Evolutionary conservation across 495 filamentous ascomycete species (phyloP).

Genomic region (Aspergillus bertholletiae): DNA sequence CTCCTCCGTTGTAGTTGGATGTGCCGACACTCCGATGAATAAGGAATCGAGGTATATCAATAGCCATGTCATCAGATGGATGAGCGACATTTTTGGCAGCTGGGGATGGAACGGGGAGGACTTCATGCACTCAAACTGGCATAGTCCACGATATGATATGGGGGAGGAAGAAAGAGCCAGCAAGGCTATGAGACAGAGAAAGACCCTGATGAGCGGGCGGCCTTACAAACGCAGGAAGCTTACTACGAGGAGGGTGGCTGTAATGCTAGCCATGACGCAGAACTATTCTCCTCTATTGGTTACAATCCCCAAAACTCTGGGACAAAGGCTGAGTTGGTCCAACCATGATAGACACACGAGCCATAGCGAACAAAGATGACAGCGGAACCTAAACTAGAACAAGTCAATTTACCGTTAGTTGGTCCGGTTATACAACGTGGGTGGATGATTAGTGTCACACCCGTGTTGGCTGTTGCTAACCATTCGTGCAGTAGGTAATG

Average conservation of each 20-base stretch:
- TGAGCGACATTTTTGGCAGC: conserved; percentile 8
- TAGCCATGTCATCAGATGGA: conserved; percentile 2
- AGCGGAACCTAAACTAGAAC: background rate
- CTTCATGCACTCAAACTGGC: background rate
- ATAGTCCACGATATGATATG: background rate
- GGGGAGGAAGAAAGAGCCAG: background rate
- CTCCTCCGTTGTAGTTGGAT: background rate
- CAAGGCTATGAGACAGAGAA: background rate
- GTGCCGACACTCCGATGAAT: conserved; percentile 2
- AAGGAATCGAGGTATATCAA: conserved; percentile 6
- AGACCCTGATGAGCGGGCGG: background rate
- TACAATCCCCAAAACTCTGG: background rate
- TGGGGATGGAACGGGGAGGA: background rate
- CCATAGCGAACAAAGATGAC: background rate
- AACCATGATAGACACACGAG: background rate
- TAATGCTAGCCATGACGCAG: background rate
- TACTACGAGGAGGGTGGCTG: background rate
- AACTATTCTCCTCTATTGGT: background rate
- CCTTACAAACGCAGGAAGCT: background rate
- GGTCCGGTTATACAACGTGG: too few relatives aligned
- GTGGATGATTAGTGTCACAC: too few relatives aligned
- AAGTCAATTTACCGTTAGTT: too few relatives aligned
- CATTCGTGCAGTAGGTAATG: too few relatives aligned
- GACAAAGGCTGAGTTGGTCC: background rate
- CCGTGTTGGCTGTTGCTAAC: too few relatives aligned